These are phyloP conservation scores for Backusella liffmaniae DNA, from an alignment of 192 early-diverging fungal species.

Conservation along the genomic window DNA sequence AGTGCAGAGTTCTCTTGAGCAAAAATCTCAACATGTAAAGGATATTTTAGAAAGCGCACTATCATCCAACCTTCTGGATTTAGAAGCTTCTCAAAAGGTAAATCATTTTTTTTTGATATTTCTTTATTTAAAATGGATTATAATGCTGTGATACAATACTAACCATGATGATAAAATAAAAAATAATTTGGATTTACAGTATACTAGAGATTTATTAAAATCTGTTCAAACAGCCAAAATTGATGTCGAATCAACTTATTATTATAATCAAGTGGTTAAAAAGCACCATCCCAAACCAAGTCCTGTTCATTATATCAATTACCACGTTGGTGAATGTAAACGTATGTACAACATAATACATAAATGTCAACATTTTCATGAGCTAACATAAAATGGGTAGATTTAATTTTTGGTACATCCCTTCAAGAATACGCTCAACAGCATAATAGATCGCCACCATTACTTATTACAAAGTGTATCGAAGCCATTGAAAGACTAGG, in stretches of 20 bases:
- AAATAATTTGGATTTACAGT: not conserved
- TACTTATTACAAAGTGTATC: constrained; percentile 37
- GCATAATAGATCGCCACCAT: constrained; percentile 22
- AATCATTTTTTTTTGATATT: not conserved
- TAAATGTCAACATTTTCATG: not conserved
- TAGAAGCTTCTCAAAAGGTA: constrained; percentile 11
- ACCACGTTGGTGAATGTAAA: constrained; percentile 31
- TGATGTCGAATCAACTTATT: constrained; percentile 10
- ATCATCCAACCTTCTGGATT: not conserved
- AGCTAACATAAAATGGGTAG: constrained; percentile 7
- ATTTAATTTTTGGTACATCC: constrained; percentile 38
- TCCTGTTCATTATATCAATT: constrained; percentile 24
- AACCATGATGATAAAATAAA: not conserved
- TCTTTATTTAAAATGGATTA: not conserved
- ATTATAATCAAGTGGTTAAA: not conserved
- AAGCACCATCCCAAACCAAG: not conserved
- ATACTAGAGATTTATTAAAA: not conserved
- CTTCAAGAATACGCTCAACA: constrained; percentile 33
- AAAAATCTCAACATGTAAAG: not conserved
- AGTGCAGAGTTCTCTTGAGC: not conserved
- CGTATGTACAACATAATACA: constrained; percentile 14
- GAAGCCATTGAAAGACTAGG: constrained; percentile 30
- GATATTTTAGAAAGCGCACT: not conserved
- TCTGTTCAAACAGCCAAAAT: not conserved
- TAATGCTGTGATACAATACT: constrained; percentile 6